phyloP scores from a whole-genome alignment of 208 protist genomes.

The Crithidia expoeki region DNA sequence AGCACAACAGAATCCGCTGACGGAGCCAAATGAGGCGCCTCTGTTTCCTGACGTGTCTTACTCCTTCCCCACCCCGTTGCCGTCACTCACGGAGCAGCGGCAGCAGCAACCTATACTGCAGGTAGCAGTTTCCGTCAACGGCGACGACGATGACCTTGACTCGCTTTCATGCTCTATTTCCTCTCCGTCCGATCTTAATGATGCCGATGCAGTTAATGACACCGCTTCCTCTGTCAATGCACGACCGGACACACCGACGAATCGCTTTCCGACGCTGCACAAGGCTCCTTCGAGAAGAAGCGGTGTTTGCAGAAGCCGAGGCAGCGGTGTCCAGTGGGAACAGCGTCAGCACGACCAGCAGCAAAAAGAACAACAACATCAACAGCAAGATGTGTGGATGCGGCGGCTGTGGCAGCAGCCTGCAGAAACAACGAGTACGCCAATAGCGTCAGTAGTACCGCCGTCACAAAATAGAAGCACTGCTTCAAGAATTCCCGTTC shows the following conservation, averaged over 20 bases:
- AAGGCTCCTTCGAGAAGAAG: background rate
- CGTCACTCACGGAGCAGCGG: background rate
- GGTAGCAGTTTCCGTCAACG: background rate
- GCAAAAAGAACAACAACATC: background rate
- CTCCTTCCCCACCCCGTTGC: slow-evolving; percentile 13
- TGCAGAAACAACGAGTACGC: background rate
- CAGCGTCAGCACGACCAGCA: background rate
- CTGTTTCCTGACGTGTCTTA: background rate
- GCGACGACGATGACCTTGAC: background rate
- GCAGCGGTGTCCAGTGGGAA: background rate
- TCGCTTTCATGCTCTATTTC: slow-evolving; percentile 16
- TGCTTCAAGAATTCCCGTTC: too few species aligned
- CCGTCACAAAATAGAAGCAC: too few species aligned
- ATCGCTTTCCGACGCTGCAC: background rate
- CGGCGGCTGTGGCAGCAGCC: slow-evolving; percentile 9
- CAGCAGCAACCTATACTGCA: background rate
- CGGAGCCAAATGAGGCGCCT: too few species aligned
- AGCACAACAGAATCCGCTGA: background rate
- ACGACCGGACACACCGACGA: background rate
- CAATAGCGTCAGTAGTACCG: background rate
- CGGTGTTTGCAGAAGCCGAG: background rate
- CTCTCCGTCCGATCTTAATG: slow-evolving; percentile 12
- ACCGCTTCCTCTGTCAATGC: background rate
- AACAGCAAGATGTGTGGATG: slow-evolving; percentile 4
- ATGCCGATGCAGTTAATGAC: background rate